Conservation (phyloP, 441 rosid species). For the Populus hybrid region DNA sequence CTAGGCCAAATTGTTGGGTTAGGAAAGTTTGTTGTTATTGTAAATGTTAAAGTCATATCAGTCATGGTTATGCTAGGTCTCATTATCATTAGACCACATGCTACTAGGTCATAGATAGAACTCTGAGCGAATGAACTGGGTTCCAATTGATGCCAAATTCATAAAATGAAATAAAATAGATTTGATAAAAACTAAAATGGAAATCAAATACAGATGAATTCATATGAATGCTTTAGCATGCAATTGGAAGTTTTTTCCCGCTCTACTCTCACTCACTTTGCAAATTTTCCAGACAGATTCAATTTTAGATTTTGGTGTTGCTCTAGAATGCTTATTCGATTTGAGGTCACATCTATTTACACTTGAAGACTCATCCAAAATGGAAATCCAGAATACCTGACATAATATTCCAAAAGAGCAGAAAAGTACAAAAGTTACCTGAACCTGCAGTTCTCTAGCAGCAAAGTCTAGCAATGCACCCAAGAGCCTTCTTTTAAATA, state of each 20-base stretch:
- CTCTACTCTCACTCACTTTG: background rate
- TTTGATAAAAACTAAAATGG: background rate
- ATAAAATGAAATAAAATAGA: background rate
- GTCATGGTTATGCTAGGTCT: background rate
- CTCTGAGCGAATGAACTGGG: background rate
- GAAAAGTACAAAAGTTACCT: slow-evolving; percentile 45
- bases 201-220: background rate
- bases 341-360: background rate
- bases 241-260: background rate
- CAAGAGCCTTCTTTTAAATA: slow-evolving; percentile 96
- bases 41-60: background rate
- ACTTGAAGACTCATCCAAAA: background rate
- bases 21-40: background rate
- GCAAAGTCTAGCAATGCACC: slow-evolving; percentile 96
- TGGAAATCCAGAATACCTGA: background rate
- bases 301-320: background rate
- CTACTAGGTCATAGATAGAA: background rate
- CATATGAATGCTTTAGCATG: background rate
- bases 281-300: background rate
- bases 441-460: slow-evolving; percentile 97
- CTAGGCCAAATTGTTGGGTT: slow-evolving; percentile 8
- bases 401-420: background rate
- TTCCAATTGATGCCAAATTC: background rate
- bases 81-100: background rate
- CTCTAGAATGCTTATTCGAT: background rate